A percentile compares a stretch with the other conserved stretches of the same genome.
phyloP scores from a whole-genome alignment of 495 filamentous ascomycete genomes.

The Tetracladium marchalianum region DNA sequence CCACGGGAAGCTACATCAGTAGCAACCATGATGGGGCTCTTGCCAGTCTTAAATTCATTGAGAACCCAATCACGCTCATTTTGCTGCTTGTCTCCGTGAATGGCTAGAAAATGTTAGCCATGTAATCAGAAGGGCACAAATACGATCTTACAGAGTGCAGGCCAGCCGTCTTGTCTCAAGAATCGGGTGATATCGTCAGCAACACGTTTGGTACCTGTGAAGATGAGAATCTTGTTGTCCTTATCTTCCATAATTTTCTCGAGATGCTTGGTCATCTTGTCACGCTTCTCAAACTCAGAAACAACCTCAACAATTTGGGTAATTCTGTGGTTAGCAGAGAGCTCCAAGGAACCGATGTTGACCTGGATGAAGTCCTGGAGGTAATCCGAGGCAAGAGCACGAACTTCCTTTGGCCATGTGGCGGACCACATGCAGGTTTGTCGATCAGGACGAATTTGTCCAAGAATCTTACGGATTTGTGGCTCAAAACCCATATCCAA shows the following conservation, averaged over 20 bases:
- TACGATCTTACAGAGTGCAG: slow-evolving; percentile 74
- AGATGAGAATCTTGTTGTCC: slow-evolving; percentile 87
- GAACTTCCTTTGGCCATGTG: slow-evolving; percentile 99
- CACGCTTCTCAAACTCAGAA: slow-evolving; percentile 93
- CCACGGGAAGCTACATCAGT: slow-evolving; percentile 98
- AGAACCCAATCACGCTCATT: slow-evolving; percentile 99
- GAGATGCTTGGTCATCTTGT: slow-evolving; percentile 92
- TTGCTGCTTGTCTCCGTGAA: slow-evolving; percentile 99
- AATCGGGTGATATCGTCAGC: slow-evolving; percentile 98
- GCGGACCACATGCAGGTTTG: slow-evolving; percentile 99
- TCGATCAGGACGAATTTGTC: slow-evolving; percentile 95
- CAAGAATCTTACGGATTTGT: slow-evolving; percentile 88
- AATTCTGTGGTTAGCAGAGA: slow-evolving; percentile 97
- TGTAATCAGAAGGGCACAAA: not conserved
- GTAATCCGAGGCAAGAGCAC: slow-evolving; percentile 90
- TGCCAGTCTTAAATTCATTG: slow-evolving; percentile 98
- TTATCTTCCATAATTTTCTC: slow-evolving; percentile 97
- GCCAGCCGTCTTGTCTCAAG: slow-evolving; percentile 98
- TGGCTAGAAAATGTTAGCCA: slow-evolving; percentile 52
- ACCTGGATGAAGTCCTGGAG: slow-evolving; percentile 96
- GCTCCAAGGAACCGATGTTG: slow-evolving; percentile 94
- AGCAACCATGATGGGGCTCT: slow-evolving; percentile 93
- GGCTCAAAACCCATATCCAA: slow-evolving; percentile 88
- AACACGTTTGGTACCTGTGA: slow-evolving; percentile 97
- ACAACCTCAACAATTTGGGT: slow-evolving; percentile 95